Evolutionary conservation across 2,329 filamentous ascomycete genomes (phyloP).

Genomic region (Alternaria panax): DNA sequence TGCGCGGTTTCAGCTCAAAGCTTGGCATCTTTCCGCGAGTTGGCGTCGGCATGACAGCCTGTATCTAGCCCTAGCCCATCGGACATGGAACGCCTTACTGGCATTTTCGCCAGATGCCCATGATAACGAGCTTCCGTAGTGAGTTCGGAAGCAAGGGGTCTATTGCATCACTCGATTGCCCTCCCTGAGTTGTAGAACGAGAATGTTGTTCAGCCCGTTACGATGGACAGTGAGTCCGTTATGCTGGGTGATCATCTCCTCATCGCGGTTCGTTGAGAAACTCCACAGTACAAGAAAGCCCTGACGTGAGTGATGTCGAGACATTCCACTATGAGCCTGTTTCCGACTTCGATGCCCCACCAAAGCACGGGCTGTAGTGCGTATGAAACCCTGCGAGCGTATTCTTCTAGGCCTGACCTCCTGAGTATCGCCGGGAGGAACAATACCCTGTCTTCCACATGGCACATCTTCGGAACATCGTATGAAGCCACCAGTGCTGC

Average conservation of each 20-base stretch:
- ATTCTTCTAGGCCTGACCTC: neutral
- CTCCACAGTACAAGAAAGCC: neutral
- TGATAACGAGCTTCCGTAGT: neutral
- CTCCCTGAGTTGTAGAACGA: neutral
- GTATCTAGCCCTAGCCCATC: constrained; percentile 5
- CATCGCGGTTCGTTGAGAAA: neutral
- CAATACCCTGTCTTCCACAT: constrained; percentile 3
- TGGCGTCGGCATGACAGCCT: constrained; percentile 17
- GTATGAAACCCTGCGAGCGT: neutral
- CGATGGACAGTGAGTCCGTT: neutral
- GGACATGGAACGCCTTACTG: neutral
- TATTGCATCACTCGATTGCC: neutral
- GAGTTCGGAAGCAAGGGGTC: neutral
- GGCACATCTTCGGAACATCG: constrained; percentile 3
- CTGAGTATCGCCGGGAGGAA: neutral
- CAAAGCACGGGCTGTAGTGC: neutral
- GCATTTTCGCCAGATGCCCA: neutral
- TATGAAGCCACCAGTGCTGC: neutral
- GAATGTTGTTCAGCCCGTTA: neutral
- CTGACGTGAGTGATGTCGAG: neutral
- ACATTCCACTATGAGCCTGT: neutral
- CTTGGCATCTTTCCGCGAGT: constrained; percentile 6
- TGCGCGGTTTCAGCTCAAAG: constrained; percentile 18
- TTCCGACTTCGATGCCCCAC: neutral
- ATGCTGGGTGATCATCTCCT: neutral